Conservation (phyloP, 192 early-diverging fungal genomes). For the Gigaspora rosea region DNA sequence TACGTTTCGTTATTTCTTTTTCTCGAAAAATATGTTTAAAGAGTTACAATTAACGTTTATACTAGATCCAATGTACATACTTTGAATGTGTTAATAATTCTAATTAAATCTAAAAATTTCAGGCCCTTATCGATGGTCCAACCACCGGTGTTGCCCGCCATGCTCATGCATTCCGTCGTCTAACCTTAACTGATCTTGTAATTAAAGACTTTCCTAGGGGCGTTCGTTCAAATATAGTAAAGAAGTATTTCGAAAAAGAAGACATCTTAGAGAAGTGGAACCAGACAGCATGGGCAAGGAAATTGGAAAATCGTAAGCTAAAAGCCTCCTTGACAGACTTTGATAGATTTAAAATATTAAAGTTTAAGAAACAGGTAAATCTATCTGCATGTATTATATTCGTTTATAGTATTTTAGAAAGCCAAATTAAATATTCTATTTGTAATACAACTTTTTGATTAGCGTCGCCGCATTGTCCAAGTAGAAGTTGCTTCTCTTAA, state of each 20-base stretch:
- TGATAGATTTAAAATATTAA: constrained; percentile 97
- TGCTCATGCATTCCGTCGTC: constrained; percentile 85
- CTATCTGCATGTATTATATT: neutral
- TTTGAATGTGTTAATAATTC: too few species aligned
- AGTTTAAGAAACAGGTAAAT: constrained; percentile 75
- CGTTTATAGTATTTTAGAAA: too few species aligned
- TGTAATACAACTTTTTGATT: too few species aligned
- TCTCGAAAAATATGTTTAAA: neutral
- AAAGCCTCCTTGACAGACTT: constrained; percentile 88
- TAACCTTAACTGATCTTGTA: constrained; percentile 87
- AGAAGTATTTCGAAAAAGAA: constrained; percentile 83
- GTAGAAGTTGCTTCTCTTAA: too few species aligned
- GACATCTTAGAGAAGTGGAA: constrained; percentile 78
- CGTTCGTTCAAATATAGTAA: constrained; percentile 73
- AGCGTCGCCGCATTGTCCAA: too few species aligned
- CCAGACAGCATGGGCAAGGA: constrained; percentile 95
- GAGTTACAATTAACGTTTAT: too few species aligned
- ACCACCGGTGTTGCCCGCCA: constrained; percentile 92
- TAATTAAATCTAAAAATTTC: neutral
- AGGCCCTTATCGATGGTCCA: constrained; percentile 96
- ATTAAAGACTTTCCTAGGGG: constrained; percentile 84
- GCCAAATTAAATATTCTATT: too few species aligned
- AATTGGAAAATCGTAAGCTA: constrained; percentile 79
- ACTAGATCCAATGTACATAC: too few species aligned
- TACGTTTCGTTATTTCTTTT: constrained; percentile 41